A percentile compares a stretch with the other conserved stretches of the same genome.
Evolutionary conservation across 306 rosid species (phyloP).

Genomic region (Alnus glutinosa): DNA sequence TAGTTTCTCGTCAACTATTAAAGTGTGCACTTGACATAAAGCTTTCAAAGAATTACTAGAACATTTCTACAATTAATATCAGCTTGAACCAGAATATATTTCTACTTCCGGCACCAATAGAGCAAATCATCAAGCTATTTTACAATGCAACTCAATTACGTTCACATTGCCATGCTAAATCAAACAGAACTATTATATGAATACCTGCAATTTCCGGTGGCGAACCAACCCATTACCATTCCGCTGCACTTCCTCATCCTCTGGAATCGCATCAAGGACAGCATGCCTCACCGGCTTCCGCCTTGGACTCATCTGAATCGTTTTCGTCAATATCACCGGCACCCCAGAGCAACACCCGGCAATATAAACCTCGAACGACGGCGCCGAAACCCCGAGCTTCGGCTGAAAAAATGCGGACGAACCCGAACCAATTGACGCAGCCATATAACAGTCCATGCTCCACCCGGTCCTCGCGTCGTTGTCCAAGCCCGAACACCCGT

Average conservation of each 20-base stretch:
- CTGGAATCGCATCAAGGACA: constrained; percentile 79
- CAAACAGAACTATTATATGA: background rate
- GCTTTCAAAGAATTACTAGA: background rate
- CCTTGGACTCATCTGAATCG: constrained; percentile 69
- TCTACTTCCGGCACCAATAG: background rate
- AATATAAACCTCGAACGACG: constrained; percentile 74
- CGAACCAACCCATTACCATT: constrained; percentile 38
- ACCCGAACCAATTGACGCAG: constrained; percentile 55
- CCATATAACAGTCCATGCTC: constrained; percentile 74
- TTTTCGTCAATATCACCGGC: constrained; percentile 77
- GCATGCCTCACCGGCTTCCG: constrained; percentile 57
- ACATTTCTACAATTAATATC: background rate
- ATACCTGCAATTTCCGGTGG: constrained; percentile 58
- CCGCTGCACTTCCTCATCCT: constrained; percentile 63
- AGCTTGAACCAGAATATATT: background rate
- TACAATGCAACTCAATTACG: background rate
- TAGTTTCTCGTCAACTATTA: background rate
- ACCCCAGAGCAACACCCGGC: constrained; percentile 83
- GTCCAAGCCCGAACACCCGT: constrained; percentile 43
- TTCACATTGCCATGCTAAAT: background rate
- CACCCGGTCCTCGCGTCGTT: constrained; percentile 52
- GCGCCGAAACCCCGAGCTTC: constrained; percentile 66
- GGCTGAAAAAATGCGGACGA: constrained; percentile 75
- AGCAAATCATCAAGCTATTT: background rate
- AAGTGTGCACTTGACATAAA: background rate